These are phyloP conservation scores for Mycosarcoma maydis DNA, from an alignment of 1,284 basidiomycete genomes.

Conservation along the genomic window DNA sequence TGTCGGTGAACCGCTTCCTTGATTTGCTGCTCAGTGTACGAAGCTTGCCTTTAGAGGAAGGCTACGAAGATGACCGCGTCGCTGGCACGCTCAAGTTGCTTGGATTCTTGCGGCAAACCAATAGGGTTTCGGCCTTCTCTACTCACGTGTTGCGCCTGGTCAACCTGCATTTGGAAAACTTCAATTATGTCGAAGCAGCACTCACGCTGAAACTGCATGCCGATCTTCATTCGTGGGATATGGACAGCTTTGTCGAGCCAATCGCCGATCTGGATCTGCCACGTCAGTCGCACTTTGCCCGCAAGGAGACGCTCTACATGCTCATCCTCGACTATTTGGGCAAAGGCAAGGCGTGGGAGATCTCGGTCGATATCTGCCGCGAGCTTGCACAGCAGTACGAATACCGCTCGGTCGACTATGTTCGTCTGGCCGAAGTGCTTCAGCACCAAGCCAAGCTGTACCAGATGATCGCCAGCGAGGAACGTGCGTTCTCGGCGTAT, in stretches of 20 bases:
- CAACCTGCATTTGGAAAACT: slow-evolving; percentile 76
- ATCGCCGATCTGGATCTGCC: slow-evolving; percentile 76
- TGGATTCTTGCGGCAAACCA: slow-evolving; percentile 61
- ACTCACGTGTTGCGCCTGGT: slow-evolving; percentile 62
- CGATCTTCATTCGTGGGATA: slow-evolving; percentile 85
- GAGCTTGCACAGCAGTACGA: slow-evolving; percentile 70
- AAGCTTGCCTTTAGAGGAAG: slow-evolving; percentile 72
- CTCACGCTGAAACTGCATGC: slow-evolving; percentile 86
- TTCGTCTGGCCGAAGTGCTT: slow-evolving; percentile 61
- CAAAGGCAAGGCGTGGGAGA: slow-evolving; percentile 95
- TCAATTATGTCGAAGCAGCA: slow-evolving; percentile 91
- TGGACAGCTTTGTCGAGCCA: slow-evolving; percentile 77
- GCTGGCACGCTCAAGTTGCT: slow-evolving; percentile 81
- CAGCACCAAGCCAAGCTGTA: slow-evolving; percentile 61
- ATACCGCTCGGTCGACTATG: slow-evolving; percentile 70
- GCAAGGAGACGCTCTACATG: slow-evolving; percentile 76
- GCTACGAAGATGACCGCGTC: slow-evolving; percentile 80
- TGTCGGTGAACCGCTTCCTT: slow-evolving; percentile 90
- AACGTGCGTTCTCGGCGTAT: slow-evolving; percentile 70
- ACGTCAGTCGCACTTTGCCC: slow-evolving; percentile 89
- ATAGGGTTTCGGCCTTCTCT: slow-evolving; percentile 60
- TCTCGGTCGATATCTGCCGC: slow-evolving; percentile 89
- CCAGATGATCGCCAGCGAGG: slow-evolving; percentile 54
- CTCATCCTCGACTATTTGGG: slow-evolving; percentile 69
- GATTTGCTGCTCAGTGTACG: slow-evolving; percentile 89